Conservation (phyloP, 176 grass and related monocot species). For the Panicum miliaceum region DNA sequence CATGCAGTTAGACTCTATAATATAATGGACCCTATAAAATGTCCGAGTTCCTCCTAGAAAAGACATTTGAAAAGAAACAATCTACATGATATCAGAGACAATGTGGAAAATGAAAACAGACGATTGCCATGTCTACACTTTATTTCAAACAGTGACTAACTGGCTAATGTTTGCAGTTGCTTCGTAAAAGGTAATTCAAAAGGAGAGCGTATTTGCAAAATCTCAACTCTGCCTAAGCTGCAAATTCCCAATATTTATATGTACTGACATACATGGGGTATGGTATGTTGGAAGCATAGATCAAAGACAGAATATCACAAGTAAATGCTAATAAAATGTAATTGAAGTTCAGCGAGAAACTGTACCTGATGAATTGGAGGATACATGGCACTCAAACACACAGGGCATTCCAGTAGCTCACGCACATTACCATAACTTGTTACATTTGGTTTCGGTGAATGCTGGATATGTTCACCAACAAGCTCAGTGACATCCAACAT, state of each 20-base stretch:
- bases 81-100: not conserved
- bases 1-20: not conserved
- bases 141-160: not conserved
- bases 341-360: constrained; percentile 26
- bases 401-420: constrained; percentile 91
- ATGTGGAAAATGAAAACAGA: not conserved
- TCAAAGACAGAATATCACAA: constrained; percentile 4
- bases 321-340: not conserved
- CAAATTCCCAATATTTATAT: not conserved
- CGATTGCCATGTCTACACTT: not conserved
- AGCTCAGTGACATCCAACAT: constrained; percentile 77
- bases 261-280: not conserved
- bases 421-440: constrained; percentile 76
- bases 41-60: not conserved
- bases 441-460: constrained; percentile 80
- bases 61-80: constrained; percentile 19
- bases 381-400: constrained; percentile 97
- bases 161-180: not conserved
- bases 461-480: constrained; percentile 58
- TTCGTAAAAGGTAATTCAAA: constrained; percentile 11
- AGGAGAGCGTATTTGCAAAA: not conserved
- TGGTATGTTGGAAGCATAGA: constrained; percentile 1
- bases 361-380: constrained; percentile 97
- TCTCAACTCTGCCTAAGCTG: not conserved
- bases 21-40: constrained; percentile 4